Percentiles rank a stretch among this genome's conserved stretches.
Evolutionary conservation across 108 stramenopile genomes (phyloP).

Genomic region (Skeletonema menzelii): DNA sequence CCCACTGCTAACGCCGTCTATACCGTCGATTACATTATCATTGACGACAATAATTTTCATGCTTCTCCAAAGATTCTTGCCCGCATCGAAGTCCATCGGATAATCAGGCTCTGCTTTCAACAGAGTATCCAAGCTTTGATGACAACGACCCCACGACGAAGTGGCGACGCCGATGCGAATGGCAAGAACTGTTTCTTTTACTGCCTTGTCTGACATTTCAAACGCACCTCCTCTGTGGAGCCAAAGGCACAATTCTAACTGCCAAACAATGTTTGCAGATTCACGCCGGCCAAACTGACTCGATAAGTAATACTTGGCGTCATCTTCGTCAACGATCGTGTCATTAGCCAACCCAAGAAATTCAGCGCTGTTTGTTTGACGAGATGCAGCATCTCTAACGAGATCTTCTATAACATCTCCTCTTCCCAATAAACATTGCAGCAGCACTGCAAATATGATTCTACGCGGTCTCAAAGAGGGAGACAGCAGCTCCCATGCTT

Average conservation of each 20-base stretch:
- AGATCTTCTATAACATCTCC: conserved; percentile 70
- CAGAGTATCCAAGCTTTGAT: conserved; percentile 65
- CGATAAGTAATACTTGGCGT: conserved; percentile 44
- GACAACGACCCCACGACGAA: conserved; percentile 70
- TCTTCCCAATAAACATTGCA: conserved; percentile 54
- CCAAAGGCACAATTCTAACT: conserved; percentile 87
- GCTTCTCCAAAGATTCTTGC: conserved; percentile 77
- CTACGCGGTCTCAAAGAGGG: conserved; percentile 30
- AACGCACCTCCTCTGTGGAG: conserved; percentile 76
- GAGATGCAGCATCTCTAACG: conserved; percentile 58
- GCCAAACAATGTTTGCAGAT: conserved; percentile 62
- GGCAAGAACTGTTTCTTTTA: conserved; percentile 72
- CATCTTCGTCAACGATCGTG: conserved; percentile 25
- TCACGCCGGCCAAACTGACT: conserved; percentile 51
- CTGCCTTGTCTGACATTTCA: conserved; percentile 59
- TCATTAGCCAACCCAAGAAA: conserved; percentile 64
- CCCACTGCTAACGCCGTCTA: conserved; percentile 66
- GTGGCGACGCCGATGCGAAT: conserved; percentile 69
- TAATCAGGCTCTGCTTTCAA: conserved; percentile 81
- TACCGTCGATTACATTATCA: conserved; percentile 25
- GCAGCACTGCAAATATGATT: conserved; percentile 57
- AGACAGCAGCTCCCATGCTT: conserved; percentile 51
- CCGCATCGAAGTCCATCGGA: conserved; percentile 62
- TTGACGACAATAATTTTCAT: conserved; percentile 64
- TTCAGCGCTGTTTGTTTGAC: conserved; percentile 49